Base-by-base conservation (phyloP, 495 filamentous ascomycete species). In the Xylaria cubensis region DNA sequence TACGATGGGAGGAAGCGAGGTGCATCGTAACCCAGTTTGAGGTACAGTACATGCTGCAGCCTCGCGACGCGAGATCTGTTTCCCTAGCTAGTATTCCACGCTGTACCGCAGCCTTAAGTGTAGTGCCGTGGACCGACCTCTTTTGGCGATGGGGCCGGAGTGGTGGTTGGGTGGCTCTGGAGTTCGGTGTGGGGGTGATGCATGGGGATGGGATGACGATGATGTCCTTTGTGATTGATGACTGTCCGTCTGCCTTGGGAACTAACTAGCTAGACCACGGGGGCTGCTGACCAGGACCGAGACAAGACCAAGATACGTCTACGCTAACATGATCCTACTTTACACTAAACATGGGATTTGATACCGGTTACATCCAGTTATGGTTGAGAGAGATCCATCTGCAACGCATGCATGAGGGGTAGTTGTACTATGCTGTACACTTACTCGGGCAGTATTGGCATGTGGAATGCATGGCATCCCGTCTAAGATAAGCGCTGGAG, bases 11-110 rank as follows among this genome's bases (percentile, higher is more conserved):
- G 26, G 29, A 24, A 48, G 42, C 13, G 44, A 44, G 26, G 42
- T 50, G 63, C 29, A 46, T 32, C 26, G 29, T 12, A 67, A 67
- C 65, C 65, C 65, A 56, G 64, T 36, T 67, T 24, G 41, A 26
- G 64, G 32, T 29, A 67, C 64, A 53, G 34, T 67, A 67, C 65
- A 42, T 50, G 50, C 50, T 67, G 65, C 65, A 67, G 65, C 65
- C 65, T 67, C 65, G 44, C 65, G 56, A 42, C 65, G 65, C 50
- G 50, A 67, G 50, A 56, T 67, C 65, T 51, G 36, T 56, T 56
- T 67, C 32, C 21, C 36, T n/a, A 29, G 39, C 21, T 17, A 42
- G 34, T 55, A 32, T 41, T 36, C 26, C 44, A 34, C 6, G 64
- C 21, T 53, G 46, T 41, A 24, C n/a, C 21, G 50, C 44, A 56